phyloP scores from a whole-genome alignment of 257 asterid species.

The Cynanchum wilfordii region DNA sequence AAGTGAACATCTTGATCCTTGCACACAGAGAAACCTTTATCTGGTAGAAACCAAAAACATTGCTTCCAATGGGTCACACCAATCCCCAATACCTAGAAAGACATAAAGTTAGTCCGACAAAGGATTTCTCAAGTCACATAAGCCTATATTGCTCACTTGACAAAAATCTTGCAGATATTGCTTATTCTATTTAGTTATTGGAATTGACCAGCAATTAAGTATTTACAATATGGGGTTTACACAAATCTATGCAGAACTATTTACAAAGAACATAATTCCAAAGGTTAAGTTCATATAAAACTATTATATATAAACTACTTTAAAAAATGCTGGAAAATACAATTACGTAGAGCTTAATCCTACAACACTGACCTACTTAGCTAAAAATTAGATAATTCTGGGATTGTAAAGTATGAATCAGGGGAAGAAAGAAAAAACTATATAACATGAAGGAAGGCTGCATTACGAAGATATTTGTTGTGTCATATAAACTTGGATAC shows the following conservation, averaged over 20 bases:
- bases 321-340: neutral
- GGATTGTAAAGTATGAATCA: neutral
- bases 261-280: neutral
- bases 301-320: no score
- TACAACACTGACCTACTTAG: neutral
- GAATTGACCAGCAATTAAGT: neutral
- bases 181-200: neutral
- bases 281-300: neutral
- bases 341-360: neutral
- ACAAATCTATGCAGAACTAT: neutral
- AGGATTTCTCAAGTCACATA: no score
- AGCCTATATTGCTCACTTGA: neutral
- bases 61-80: conserved; percentile 99
- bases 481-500: neutral
- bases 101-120: conserved; percentile 10
- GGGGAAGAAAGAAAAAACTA: neutral
- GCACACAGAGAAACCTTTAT: conserved; percentile 44
- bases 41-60: conserved; percentile 74
- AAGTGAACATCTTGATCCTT: conserved; percentile 56
- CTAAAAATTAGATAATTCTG: neutral
- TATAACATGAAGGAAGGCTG: neutral
- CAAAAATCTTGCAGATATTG: neutral
- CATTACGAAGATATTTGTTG: neutral
- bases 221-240: neutral
- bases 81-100: conserved; percentile 47